These are phyloP conservation scores for Pisolithus albus DNA, from an alignment of 768 basidiomycete species.

Conservation along the genomic window DNA sequence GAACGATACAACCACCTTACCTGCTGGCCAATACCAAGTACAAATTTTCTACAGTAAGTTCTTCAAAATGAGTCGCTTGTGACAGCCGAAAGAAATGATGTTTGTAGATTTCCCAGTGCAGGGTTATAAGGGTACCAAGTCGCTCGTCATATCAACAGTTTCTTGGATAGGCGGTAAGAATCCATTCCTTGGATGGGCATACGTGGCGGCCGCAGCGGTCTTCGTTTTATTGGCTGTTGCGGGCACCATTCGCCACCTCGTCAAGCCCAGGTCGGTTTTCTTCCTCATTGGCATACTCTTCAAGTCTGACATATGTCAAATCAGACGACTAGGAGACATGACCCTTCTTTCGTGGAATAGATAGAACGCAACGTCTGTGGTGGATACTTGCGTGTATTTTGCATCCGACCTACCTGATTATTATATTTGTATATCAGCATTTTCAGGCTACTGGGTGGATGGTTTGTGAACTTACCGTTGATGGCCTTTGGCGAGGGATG, in stretches of 20 bases:
- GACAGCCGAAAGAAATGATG: slow-evolving; percentile 1
- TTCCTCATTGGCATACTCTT: not conserved
- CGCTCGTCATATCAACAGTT: slow-evolving; percentile 93
- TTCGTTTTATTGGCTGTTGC: slow-evolving; percentile 84
- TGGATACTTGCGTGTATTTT: slow-evolving; percentile 1
- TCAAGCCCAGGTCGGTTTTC: slow-evolving; percentile 74
- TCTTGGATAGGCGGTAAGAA: slow-evolving; percentile 99
- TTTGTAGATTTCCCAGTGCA: slow-evolving; percentile 86
- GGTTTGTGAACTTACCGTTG: slow-evolving; percentile 28
- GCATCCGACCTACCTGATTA: slow-evolving; percentile 9
- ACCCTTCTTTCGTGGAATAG: slow-evolving; percentile 80
- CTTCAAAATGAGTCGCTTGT: not conserved
- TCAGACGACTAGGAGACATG: slow-evolving; percentile 82
- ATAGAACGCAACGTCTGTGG: slow-evolving; percentile 14
- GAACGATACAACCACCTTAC: slow-evolving; percentile 73
- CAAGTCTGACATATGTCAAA: not conserved
- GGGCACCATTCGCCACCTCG: slow-evolving; percentile 85
- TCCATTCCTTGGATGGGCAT: slow-evolving; percentile 97
- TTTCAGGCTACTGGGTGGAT: no score
- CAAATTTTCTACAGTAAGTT: slow-evolving; percentile 68
- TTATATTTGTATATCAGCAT: slow-evolving; percentile 1
- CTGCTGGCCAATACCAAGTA: slow-evolving; percentile 69
- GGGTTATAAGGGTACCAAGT: slow-evolving; percentile 91
- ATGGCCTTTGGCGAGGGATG: slow-evolving; percentile 62
- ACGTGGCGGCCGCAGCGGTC: slow-evolving; percentile 80